A percentile compares a stretch with the other conserved stretches of the same genome.
Evolutionary conservation across 257 asterid genomes (phyloP).

Genomic region (Scutellaria baicalensis): DNA sequence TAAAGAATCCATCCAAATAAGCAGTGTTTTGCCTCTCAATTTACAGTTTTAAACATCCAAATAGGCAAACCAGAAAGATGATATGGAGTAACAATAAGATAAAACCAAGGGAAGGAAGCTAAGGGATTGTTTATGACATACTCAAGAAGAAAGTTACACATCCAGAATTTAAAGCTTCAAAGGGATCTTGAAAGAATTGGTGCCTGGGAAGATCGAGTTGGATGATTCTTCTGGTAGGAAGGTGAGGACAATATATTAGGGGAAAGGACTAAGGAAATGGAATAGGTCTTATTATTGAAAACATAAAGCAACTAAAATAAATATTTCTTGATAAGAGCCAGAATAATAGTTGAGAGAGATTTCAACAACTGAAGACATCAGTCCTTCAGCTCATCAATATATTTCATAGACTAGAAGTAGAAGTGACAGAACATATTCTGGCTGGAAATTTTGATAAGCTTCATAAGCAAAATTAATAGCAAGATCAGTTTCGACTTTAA

Average conservation of each 20-base stretch:
- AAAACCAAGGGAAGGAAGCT: neutral
- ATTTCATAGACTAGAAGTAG: neutral
- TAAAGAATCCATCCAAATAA: neutral
- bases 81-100: neutral
- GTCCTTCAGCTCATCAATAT: neutral
- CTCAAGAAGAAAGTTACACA: neutral
- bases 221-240: conserved; percentile 6
- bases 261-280: neutral
- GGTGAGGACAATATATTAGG: neutral
- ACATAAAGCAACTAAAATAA: neutral
- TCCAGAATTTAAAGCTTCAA: conserved; percentile 1
- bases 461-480: neutral
- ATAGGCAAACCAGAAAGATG: neutral
- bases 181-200: neutral
- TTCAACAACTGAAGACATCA: neutral
- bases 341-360: neutral
- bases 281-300: neutral
- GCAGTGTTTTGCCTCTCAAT: neutral
- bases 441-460: neutral
- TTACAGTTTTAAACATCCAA: neutral
- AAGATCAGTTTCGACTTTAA: conserved; percentile 6
- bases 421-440: neutral
- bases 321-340: neutral
- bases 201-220: neutral
- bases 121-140: neutral